Evolutionary conservation across 306 rosid species (phyloP).

Genomic region (Cucurbita moschata): DNA sequence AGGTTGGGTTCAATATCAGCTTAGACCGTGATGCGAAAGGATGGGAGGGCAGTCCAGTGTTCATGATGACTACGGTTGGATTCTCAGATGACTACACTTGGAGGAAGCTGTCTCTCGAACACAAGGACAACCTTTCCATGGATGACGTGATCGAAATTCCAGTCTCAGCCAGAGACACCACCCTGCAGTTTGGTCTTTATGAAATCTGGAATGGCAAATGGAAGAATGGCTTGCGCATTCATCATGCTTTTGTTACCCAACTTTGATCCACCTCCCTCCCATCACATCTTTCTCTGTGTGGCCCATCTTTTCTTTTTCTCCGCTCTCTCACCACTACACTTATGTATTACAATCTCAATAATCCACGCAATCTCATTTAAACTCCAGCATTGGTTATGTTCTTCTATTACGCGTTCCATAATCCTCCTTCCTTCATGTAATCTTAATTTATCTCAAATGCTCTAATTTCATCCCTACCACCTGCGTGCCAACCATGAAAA

Average conservation of each 20-base stretch:
- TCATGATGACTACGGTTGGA: neutral
- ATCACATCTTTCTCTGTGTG: neutral
- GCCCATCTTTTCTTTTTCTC: neutral
- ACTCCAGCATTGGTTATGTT: slow-evolving; percentile 6
- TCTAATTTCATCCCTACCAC: slow-evolving; percentile 44
- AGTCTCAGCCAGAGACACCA: neutral
- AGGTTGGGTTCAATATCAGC: neutral
- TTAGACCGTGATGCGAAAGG: neutral
- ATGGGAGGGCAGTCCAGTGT: slow-evolving; percentile 1
- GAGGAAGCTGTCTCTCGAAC: neutral
- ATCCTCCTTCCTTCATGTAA: slow-evolving; percentile 67
- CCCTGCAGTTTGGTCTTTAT: slow-evolving; percentile 2
- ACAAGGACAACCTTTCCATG: neutral
- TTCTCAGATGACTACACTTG: neutral
- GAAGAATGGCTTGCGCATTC: neutral
- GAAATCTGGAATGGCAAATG: slow-evolving; percentile 4
- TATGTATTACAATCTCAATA: neutral
- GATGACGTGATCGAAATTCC: neutral
- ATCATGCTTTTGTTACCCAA: neutral
- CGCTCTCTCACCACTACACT: neutral
- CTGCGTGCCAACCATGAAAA: slow-evolving; percentile 20
- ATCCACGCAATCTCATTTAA: neutral
- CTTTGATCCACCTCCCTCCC: neutral
- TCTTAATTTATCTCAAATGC: slow-evolving; percentile 52
- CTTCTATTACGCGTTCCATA: slow-evolving; percentile 44